These are phyloP conservation scores for Mycena rebaudengoi DNA, from an alignment of 768 basidiomycete species.

Conservation along the genomic window DNA sequence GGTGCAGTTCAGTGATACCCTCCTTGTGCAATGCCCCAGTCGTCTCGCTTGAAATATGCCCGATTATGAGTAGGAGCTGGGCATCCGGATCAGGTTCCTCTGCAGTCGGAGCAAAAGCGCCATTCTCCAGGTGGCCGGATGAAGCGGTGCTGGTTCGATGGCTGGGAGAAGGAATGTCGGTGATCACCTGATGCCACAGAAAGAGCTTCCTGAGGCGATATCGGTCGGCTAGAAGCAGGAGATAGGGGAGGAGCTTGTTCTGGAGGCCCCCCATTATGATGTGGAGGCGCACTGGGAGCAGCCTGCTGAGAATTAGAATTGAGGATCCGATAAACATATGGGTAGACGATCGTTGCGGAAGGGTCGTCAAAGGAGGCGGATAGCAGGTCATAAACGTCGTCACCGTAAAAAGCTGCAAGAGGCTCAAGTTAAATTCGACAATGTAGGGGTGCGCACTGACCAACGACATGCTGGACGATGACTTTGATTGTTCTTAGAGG, in stretches of 20 bases:
- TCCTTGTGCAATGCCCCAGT: constrained; percentile 92
- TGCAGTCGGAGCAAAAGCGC: constrained; percentile 57
- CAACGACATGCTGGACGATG: constrained; percentile 95
- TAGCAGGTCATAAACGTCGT: constrained; percentile 90
- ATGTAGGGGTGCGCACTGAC: constrained; percentile 61
- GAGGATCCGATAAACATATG: constrained; percentile 91
- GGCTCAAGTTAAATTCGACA: constrained; percentile 14
- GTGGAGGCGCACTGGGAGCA: constrained; percentile 45
- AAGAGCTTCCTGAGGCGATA: constrained; percentile 73
- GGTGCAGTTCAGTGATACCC: constrained; percentile 93
- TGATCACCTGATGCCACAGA: constrained; percentile 58
- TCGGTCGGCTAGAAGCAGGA: constrained; percentile 71
- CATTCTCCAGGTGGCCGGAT: constrained; percentile 68
- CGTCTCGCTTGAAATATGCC: constrained; percentile 88
- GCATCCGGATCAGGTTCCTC: constrained; percentile 91
- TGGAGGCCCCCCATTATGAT: constrained; percentile 41
- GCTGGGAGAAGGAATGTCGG: constrained; percentile 65
- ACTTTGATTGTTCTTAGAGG: constrained; percentile 97
- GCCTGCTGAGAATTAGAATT: constrained; percentile 70
- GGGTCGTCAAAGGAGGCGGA: constrained; percentile 93
- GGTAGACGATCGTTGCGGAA: constrained; percentile 97
- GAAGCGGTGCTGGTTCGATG: constrained; percentile 75
- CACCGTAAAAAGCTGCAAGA: constrained; percentile 77
- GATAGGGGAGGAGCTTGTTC: constrained; percentile 58
- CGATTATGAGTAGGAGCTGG: constrained; percentile 82